phyloP scores from a whole-genome alignment of 1,284 basidiomycete genomes.

The Schizophyllum amplum region DNA sequence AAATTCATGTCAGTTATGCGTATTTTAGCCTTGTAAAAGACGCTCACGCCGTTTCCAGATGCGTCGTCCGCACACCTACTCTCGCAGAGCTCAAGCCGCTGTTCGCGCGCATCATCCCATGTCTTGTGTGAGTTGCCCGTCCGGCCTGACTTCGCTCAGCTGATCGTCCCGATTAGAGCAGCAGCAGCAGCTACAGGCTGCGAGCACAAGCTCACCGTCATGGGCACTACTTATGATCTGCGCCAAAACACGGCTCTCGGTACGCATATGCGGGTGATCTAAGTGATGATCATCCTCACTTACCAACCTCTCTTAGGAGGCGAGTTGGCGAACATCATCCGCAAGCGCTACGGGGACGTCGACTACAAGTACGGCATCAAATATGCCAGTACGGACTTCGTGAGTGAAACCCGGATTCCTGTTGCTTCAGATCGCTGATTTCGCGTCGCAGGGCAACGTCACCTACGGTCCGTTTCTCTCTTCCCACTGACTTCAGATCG shows the following conservation, averaged over 20 bases:
- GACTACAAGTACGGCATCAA: constrained; percentile 48
- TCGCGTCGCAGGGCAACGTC: constrained; percentile 48
- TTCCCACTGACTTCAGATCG: too few relatives aligned
- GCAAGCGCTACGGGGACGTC: constrained; percentile 44
- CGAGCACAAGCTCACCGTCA: constrained; percentile 37
- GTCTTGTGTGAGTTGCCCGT: constrained; percentile 54
- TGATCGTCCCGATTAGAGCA: constrained; percentile 32
- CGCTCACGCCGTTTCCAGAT: constrained; percentile 26
- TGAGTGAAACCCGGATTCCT: constrained; percentile 24
- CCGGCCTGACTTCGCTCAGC: neutral
- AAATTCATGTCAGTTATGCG: constrained; percentile 41
- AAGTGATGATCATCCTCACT: too few relatives aligned
- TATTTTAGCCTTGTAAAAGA: neutral
- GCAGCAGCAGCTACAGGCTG: constrained; percentile 69
- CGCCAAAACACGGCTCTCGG: constrained; percentile 54
- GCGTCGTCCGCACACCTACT: constrained; percentile 66
- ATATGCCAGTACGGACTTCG: constrained; percentile 67
- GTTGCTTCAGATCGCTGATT: neutral
- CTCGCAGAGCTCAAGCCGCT: constrained; percentile 50
- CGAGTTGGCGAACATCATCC: constrained; percentile 47
- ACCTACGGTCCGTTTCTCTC: constrained; percentile 38
- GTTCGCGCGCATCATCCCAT: constrained; percentile 49
- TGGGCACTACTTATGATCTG: constrained; percentile 45
- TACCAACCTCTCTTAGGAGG: too few relatives aligned
- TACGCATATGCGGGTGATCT: too few relatives aligned